Base-by-base conservation (phyloP, 345 rosid genomes). In the Turritis glabra region DNA sequence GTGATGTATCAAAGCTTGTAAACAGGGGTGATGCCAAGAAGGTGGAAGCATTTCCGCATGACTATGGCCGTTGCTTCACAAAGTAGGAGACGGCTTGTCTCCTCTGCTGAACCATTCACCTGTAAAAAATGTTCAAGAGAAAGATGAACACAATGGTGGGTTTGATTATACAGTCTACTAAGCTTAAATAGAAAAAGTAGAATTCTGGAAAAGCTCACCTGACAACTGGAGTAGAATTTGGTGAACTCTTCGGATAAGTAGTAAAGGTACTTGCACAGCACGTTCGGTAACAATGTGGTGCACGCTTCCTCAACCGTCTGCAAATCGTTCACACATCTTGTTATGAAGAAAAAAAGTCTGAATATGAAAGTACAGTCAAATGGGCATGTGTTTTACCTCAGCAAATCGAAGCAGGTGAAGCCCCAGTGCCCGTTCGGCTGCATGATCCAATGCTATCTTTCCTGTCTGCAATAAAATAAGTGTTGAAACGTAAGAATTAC, bases 41-140 rank as follows among this genome's bases (percentile, higher is more conserved):
- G 91, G 61, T 79, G 67, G 69, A 92, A 90, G 80, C 92, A 88
- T 84, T 88, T 84, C 67, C 91, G 54, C 94, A 92, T 92, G 1
- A 92, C 94, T 47, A 80, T 76, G 0, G 96, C 94, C 0, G 94
- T 85, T 68, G 96, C 96, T 84, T 90, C 92, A 19, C 96, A 90
- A 8, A 90, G 77, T 54, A 92, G 62, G 32, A 92, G 83, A 57
- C 96, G 78, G 51, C 92, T 87, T 21, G 90, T 84, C 80, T 92
- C 94, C 80, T 85, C 85, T 0, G 84, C 81, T n/a, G 88, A 83
- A 15, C 91, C 92, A n/a, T 84, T 81, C 52, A 92, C 97, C 94
- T 92, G 87, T 40, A 32, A 32, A 33, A 33, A 2, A 0, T 8
- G 37, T 33, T 8, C 3, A 40, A 61, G 8, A 41, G 10, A 47